Base-by-base conservation (phyloP, 2,329 filamentous ascomycete species). In the Fusarium nisikadoi region DNA sequence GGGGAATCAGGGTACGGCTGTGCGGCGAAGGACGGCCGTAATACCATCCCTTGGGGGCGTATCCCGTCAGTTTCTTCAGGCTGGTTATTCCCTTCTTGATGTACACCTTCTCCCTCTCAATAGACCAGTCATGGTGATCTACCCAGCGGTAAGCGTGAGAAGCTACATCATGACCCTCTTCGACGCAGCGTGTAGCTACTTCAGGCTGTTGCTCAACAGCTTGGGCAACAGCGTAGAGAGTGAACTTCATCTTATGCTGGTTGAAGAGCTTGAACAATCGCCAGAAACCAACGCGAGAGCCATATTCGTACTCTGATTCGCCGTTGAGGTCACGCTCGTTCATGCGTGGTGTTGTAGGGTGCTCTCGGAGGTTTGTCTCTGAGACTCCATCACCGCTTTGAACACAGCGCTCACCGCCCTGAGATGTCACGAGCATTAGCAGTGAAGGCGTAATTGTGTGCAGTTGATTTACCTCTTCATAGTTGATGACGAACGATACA, bases 281-380 rank as follows among this genome's bases (percentile, higher is more conserved):
- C 62, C 49, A 65, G 23, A 65, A 64, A 0, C 62, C 62, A 6
- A 64, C 62, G 4, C 62, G 36, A 8, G 62, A 65, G 10, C 62
- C 62, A 38, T 65, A 64, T 38, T 65, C 59, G 36, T 65, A 65
- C 53, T 64, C 62, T 17, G 62, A 65, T 27, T 65, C 62, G 2
- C 35, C 49, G 25, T 64, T 65, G 17, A 29, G 29, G 5, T 65
- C 62, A 3, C 62, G 59, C 3, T 64, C 62, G 5, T 64, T 64
- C 6, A 56, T 38, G 4, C 59, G 49, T 3, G 29, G 41, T 4
- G 19, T 17, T 6, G 47, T 33, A 5, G 62, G 62, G 12, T 42
- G 43, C 7, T 65, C 62, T 2, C 59, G 49, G 2, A 65, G 62
- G 2, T 31, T 49, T 19, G 49, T 64, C 9, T 65, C 62, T 49